These are phyloP conservation scores for Phytomonas francai DNA, from an alignment of 208 protist species.

Conservation along the genomic window DNA sequence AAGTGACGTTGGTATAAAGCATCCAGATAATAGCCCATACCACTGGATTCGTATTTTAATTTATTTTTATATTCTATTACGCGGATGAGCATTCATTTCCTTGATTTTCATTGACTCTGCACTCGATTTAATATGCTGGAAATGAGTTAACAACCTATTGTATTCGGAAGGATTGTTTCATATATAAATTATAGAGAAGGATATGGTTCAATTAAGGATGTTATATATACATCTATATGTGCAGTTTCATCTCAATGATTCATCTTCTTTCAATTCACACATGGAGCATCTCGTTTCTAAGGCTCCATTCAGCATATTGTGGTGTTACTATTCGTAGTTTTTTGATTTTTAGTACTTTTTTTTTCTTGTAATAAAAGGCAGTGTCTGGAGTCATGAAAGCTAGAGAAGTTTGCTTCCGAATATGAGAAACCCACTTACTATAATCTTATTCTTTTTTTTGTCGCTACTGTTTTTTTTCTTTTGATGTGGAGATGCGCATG, in stretches of 20 bases:
- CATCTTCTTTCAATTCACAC: background rate
- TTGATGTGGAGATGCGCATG: background rate
- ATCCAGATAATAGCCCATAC: background rate
- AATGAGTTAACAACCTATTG: background rate
- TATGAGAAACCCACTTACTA: background rate
- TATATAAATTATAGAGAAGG: background rate
- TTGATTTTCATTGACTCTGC: slow-evolving; percentile 2
- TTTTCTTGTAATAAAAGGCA: background rate
- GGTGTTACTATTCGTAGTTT: background rate
- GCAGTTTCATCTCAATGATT: background rate
- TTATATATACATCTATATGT: background rate
- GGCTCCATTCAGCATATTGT: background rate
- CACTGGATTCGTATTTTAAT: slow-evolving; percentile 3
- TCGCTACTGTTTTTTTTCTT: background rate
- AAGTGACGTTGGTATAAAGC: background rate
- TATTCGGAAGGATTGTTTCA: background rate
- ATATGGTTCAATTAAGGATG: background rate
- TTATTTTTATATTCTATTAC: slow-evolving; percentile 8
- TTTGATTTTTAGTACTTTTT: background rate
- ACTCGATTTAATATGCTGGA: background rate
- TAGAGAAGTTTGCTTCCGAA: background rate
- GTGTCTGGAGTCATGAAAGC: background rate
- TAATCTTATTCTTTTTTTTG: background rate
- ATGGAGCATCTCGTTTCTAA: background rate
- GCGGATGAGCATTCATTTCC: background rate